These are phyloP conservation scores for Polyporus tsugae DNA, from an alignment of 1,284 basidiomycete genomes.

Conservation along the genomic window DNA sequence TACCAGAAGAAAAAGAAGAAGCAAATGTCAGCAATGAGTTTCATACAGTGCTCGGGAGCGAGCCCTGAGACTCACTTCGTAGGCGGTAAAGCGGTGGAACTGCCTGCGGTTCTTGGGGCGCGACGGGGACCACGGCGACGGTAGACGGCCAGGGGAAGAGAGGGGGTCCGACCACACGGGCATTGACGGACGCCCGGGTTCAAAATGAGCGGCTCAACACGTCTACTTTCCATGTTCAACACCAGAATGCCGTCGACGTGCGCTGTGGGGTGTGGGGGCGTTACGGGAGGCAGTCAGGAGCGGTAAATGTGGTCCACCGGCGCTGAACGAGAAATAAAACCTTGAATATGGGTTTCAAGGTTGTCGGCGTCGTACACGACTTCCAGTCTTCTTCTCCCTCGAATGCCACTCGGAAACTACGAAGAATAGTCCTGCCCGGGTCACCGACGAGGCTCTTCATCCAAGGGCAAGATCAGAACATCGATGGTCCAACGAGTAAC, in stretches of 20 bases:
- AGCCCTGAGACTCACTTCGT: neutral
- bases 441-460: neutral
- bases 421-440: neutral
- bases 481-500: neutral
- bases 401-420: neutral
- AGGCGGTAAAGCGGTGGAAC: neutral
- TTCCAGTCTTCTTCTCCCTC: constrained; percentile 29
- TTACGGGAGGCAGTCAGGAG: neutral
- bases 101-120: neutral
- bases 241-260: neutral
- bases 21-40: neutral
- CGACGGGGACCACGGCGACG: neutral
- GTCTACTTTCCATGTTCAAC: neutral
- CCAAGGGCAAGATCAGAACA: neutral
- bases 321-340: constrained; percentile 39
- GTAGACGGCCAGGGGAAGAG: neutral
- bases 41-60: neutral
- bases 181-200: neutral
- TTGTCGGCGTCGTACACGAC: constrained; percentile 41
- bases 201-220: neutral
- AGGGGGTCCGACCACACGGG: neutral
- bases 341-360: constrained; percentile 38
- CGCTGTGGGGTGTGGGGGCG: neutral
- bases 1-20: neutral
- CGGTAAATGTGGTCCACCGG: constrained; percentile 14